phyloP scores from a whole-genome alignment of 192 early-diverging fungal genomes.

The Backusella parvicylindrica region DNA sequence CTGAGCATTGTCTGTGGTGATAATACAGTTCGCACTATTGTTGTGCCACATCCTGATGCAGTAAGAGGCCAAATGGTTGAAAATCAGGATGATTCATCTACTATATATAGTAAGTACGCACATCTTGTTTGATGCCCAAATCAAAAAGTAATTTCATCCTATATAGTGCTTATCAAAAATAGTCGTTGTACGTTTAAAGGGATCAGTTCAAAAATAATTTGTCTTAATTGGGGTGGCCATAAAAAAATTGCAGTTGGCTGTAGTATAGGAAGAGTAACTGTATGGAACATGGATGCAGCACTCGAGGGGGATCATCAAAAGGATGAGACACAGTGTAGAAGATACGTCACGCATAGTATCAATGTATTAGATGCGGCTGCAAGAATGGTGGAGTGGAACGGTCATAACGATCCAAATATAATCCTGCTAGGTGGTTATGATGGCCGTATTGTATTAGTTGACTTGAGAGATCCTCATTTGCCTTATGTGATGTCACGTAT shows the following conservation, averaged over 20 bases:
- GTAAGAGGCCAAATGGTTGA: not conserved
- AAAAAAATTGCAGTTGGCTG: slow-evolving; percentile 10
- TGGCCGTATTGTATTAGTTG: not conserved
- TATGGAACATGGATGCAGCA: slow-evolving; percentile 11
- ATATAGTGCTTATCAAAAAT: slow-evolving; percentile 14
- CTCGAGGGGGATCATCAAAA: not conserved
- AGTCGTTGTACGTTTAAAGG: slow-evolving; percentile 1
- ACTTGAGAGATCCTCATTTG: slow-evolving; percentile 13
- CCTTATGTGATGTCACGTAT: not conserved
- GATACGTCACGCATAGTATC: not conserved
- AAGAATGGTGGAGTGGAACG: not conserved
- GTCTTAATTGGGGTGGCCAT: slow-evolving; percentile 15
- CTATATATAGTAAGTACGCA: slow-evolving; percentile 8
- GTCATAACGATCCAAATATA: not conserved
- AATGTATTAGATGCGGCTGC: not conserved
- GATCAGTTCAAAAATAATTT: not conserved
- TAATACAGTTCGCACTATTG: slow-evolving; percentile 24
- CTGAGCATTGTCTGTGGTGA: slow-evolving; percentile 34
- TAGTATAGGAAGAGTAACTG: not conserved
- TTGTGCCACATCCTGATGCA: slow-evolving; percentile 33
- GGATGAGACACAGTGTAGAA: not conserved
- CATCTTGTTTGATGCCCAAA: not conserved
- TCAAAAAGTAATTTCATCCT: not conserved
- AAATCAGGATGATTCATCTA: not conserved
- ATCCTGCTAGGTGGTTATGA: not conserved